A percentile compares a stretch with the other conserved stretches of the same genome.
phyloP scores from a whole-genome alignment of 805 yeast species.

The Lipomyces kockii region DNA sequence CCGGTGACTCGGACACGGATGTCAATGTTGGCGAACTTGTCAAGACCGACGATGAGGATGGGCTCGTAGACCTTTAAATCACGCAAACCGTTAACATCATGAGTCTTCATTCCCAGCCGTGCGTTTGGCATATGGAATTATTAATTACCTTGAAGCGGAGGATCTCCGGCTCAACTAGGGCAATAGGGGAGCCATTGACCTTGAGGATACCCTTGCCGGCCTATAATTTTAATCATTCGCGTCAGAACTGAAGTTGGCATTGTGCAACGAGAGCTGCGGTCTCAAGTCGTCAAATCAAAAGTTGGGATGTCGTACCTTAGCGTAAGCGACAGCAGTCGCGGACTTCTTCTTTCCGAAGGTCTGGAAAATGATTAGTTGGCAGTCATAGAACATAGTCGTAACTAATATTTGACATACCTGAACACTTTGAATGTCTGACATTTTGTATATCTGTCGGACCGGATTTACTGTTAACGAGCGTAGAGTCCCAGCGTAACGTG shows the following conservation, averaged over 20 bases:
- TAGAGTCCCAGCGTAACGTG: neutral
- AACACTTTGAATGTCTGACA: slow-evolving; percentile 36
- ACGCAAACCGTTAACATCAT: neutral
- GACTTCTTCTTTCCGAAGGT: slow-evolving; percentile 99
- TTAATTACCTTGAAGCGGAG: slow-evolving; percentile 81
- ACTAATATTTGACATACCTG: slow-evolving; percentile 27
- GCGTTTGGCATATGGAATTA: neutral
- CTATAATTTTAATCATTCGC: slow-evolving; percentile 53
- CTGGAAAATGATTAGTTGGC: slow-evolving; percentile 47
- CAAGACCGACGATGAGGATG: slow-evolving; percentile 95
- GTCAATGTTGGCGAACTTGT: slow-evolving; percentile 97
- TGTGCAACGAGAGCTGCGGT: neutral
- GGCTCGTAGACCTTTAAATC: slow-evolving; percentile 86
- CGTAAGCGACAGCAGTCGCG: slow-evolving; percentile 99
- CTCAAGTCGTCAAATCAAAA: neutral
- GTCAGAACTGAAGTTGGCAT: slow-evolving; percentile 7
- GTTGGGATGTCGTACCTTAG: slow-evolving; percentile 32
- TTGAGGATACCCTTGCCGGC: slow-evolving; percentile 99
- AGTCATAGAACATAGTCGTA: neutral
- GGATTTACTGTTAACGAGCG: neutral
- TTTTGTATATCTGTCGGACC: slow-evolving; percentile 7
- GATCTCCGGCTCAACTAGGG: slow-evolving; percentile 98
- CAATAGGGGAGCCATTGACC: slow-evolving; percentile 99
- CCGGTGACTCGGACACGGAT: slow-evolving; percentile 99
- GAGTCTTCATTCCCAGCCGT: neutral